Base-by-base conservation (phyloP, 75 land plant genomes). In the Picea sitchensis region DNA sequence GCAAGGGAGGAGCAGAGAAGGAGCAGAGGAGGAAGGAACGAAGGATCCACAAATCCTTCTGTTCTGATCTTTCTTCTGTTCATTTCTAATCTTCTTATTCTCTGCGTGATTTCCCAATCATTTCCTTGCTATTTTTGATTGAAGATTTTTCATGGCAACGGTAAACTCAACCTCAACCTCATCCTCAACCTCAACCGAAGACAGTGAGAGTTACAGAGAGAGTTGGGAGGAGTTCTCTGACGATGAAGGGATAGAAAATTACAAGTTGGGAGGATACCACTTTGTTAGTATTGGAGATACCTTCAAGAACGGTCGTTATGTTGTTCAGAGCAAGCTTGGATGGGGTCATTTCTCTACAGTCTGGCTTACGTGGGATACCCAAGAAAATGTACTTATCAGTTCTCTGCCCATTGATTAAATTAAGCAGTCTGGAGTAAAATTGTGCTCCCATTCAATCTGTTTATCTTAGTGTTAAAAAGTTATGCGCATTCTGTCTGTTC, bases 301-400 rank as follows among this genome's bases (percentile, higher is more conserved):
- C 31, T 86, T 86, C 86, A 80, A 80, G 47, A 31, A 68, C 31
- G 80, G 86, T 41, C 74, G 83, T 30, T 86, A 86, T 77, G 59
- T 81, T n/a, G 88, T 84, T 76, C 83, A 86, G 65, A 23, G 79
- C 38, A 86, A 86, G 80, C 77, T 86, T 30, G 88, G 88, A 56
- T 84, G 58, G 86, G 88, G 88, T 1, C 83, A 86, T 5, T 86
- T 86, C 76, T 86, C 88, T 47, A 86, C 86, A 3, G 88, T 86
- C 54, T 86, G 88, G 88, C 88, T 86, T 71, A 86, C 88, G 51
- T 86, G 88, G 88, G 88, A 86, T 23, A 67, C 20, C 17, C 15
- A 34, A 15, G 44, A 67, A 17, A 67, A 67, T 34, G 71, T 83
- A 80, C 14, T 34, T 4, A 32, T 34, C 20, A 65, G 13, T 34